Evolutionary conservation across 2,329 filamentous ascomycete species (phyloP), one percentile per base, ranked within the genome.

Genomic region (Exophiala spinifera): DNA sequence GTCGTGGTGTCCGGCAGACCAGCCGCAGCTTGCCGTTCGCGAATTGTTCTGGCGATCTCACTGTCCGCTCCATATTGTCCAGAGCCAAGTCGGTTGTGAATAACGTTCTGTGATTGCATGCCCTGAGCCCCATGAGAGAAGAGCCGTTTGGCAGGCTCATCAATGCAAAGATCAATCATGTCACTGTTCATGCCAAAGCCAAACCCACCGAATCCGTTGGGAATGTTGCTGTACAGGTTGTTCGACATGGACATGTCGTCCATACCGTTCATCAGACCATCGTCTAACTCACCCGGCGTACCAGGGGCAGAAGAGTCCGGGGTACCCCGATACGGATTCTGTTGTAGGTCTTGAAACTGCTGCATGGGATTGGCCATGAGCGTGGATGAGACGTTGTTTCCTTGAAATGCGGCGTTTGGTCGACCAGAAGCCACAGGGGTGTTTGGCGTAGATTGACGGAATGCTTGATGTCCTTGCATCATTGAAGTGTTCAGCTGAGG

Each of bases 331-430:
- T 74, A 79, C n/a, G 55, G 57, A 25, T 53, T 62, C 72, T 75
- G 79, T 72, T 75, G 79, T 62, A 71, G 76, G 70, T 74, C 83
- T 62, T 78, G 78, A 56, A 77, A 80, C 39, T 83, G 80, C 53
- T 80, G 77, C 58, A 85, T 76, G 31, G 88, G 86, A 61, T 91
- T 86, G 1, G 89, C 89, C 56, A 87, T 88, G 54, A 97, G 79
- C 0, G 91, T 95, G 2, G 94, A 99, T 15, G 97, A 92, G 1
- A 91, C 96, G 14, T 92, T 92, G 70, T 96, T 96, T 70, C 95
- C 90, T 69, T 91, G 87, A 62, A 95, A 84, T 8, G 72, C 69
- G 13, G 55, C 51, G 51, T 71, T 72, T 56, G 75, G 73, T 37
- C 79, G 77, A 64, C 80, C 85, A 44, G 86, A 82, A 21, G 89